A percentile compares a stretch with the other conserved stretches of the same genome.
These are phyloP conservation scores for Beauveria australis DNA, from an alignment of 2,329 filamentous ascomycete species.

Conservation along the genomic window DNA sequence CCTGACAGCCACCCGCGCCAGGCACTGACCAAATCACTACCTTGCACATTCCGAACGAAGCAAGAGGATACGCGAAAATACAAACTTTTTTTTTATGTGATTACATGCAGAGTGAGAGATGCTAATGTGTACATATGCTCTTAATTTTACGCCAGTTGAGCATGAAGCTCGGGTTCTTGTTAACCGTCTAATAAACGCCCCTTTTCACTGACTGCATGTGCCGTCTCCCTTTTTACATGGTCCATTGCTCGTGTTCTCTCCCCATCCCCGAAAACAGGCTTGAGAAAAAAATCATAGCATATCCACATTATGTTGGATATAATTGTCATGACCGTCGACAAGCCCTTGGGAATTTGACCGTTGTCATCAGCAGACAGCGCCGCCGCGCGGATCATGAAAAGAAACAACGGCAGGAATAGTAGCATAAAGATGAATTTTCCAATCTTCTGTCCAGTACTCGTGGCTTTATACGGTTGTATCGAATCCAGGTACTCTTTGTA, in stretches of 20 bases:
- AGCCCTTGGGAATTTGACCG: slow-evolving; percentile 62
- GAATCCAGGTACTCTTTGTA: slow-evolving; percentile 67
- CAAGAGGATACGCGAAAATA: too few relatives aligned
- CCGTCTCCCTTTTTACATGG: slow-evolving; percentile 12
- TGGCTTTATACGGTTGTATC: slow-evolving; percentile 64
- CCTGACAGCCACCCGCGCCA: too few relatives aligned
- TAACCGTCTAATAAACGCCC: background rate
- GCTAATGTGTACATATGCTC: background rate
- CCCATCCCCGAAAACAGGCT: slow-evolving; percentile 72
- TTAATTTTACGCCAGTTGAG: background rate
- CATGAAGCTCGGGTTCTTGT: background rate
- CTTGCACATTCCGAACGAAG: too few relatives aligned
- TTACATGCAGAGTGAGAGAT: background rate
- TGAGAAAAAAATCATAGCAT: slow-evolving; percentile 38
- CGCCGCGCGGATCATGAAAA: slow-evolving; percentile 37
- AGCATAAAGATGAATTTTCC: slow-evolving; percentile 56
- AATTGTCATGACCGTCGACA: slow-evolving; percentile 42
- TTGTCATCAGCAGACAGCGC: slow-evolving; percentile 53
- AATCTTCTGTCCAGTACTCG: slow-evolving; percentile 55
- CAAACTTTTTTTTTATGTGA: too few relatives aligned
- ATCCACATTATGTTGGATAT: slow-evolving; percentile 44
- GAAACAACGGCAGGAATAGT: slow-evolving; percentile 48
- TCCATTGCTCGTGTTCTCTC: slow-evolving; percentile 49
- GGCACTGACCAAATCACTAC: too few relatives aligned
- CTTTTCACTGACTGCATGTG: slow-evolving; percentile 8